These are phyloP conservation scores for Dendrocalamus latiflorus DNA, from an alignment of 202 grass and related monocot genomes.

Conservation along the genomic window DNA sequence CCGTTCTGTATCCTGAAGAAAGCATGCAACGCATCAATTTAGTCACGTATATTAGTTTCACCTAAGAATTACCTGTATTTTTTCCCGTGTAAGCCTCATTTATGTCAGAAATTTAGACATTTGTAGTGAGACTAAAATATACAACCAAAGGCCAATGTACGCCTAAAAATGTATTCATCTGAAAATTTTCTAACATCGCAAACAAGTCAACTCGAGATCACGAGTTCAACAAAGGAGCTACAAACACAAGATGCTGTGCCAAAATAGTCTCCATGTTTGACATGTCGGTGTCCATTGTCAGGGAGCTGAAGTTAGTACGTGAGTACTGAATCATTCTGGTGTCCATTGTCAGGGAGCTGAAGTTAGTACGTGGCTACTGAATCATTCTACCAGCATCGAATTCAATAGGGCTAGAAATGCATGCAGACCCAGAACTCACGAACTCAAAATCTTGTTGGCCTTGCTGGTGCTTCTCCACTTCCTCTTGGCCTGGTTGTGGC, in stretches of 20 bases:
- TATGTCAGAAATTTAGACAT: neutral
- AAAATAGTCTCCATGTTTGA: neutral
- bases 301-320: neutral
- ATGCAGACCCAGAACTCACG: neutral
- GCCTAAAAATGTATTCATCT: neutral
- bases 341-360: no score
- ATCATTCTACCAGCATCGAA: neutral
- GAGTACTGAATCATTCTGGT: no score
- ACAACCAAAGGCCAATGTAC: neutral
- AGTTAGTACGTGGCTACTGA: no score
- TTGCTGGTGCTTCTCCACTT: neutral
- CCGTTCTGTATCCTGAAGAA: neutral
- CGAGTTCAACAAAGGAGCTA: neutral
- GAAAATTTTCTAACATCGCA: neutral
- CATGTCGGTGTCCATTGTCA: neutral
- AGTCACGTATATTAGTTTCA: neutral
- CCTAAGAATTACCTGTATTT: neutral
- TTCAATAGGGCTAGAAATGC: neutral
- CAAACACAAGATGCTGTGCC: neutral
- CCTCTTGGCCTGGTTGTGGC: neutral
- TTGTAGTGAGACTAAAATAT: neutral
- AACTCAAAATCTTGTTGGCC: slow-evolving; percentile 16
- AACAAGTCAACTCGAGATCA: neutral
- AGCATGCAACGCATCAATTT: neutral
- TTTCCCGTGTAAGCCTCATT: neutral